These are phyloP conservation scores for Chrysanthemum lavandulifolium DNA, from an alignment of 129 eudicot genomes.

Conservation along the genomic window DNA sequence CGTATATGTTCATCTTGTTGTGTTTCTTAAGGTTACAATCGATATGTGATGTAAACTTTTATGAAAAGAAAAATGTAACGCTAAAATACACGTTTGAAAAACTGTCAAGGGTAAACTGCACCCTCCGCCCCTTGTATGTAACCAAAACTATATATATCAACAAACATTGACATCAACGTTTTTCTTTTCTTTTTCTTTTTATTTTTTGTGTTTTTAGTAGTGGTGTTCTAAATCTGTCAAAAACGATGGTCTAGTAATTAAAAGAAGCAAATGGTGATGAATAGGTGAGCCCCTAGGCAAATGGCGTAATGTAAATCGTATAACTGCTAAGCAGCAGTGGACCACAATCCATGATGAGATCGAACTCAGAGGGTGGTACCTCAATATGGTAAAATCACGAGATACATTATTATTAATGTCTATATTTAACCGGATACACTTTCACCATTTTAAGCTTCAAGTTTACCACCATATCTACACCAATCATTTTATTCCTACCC, in stretches of 20 bases:
- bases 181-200: too few relatives aligned
- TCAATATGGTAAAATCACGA: conserved; percentile 2
- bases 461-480: conserved; percentile 4
- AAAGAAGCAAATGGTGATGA: background rate
- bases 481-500: conserved; percentile 12
- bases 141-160: too few relatives aligned
- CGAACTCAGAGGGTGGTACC: conserved; percentile 18
- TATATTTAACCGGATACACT: conserved; percentile 2
- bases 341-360: conserved; percentile 7
- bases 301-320: background rate
- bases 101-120: too few relatives aligned
- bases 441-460: conserved; percentile 9
- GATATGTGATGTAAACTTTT: too few relatives aligned
- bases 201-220: too few relatives aligned
- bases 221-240: too few relatives aligned
- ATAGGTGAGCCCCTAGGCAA: background rate
- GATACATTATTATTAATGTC: background rate
- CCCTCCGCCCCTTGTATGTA: too few relatives aligned
- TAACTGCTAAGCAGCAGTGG: background rate
- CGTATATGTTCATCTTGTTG: too few relatives aligned
- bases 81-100: too few relatives aligned
- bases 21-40: too few relatives aligned
- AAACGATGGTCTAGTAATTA: background rate
- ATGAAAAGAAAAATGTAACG: too few relatives aligned
- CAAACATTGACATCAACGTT: too few relatives aligned